Evolutionary conservation across 768 basidiomycete species (phyloP).

Genomic region (Cystofilobasidium ferigula): DNA sequence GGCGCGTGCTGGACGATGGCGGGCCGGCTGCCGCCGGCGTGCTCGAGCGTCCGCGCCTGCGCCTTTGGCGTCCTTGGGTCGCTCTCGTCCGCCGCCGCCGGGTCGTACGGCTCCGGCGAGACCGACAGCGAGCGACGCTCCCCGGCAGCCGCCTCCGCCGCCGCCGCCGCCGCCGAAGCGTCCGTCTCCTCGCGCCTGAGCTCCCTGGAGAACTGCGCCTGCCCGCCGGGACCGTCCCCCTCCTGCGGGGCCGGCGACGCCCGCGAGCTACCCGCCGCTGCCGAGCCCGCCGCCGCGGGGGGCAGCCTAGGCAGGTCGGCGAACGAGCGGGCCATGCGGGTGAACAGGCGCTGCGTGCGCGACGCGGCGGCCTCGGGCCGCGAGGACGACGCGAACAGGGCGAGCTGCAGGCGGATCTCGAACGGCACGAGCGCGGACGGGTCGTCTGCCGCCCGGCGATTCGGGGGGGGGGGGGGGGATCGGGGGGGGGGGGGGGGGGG

Average conservation of each 20-base stretch:
- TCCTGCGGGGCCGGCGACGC: neutral
- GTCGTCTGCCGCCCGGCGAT: neutral
- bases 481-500: neutral
- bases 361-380: conserved; percentile 52
- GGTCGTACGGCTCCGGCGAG: neutral
- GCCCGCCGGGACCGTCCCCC: neutral
- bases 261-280: neutral
- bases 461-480: neutral
- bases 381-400: conserved; percentile 60
- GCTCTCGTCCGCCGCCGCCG: neutral
- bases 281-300: neutral
- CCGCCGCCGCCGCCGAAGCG: neutral
- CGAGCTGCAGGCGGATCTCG: conserved; percentile 60
- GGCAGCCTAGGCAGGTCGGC: conserved; percentile 15
- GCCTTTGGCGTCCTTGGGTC: neutral
- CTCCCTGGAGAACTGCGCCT: neutral
- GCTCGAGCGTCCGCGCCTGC: neutral
- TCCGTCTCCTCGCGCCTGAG: neutral
- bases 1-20: too few relatives aligned
- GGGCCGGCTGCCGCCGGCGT: neutral
- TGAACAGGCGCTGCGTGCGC: conserved; percentile 64
- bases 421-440: conserved; percentile 41
- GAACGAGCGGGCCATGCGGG: conserved; percentile 34
- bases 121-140: neutral
- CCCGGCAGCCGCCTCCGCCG: neutral